Evolutionary conservation across 139 green algal species (phyloP).

Genomic region (Pedinophyceae sp.): DNA sequence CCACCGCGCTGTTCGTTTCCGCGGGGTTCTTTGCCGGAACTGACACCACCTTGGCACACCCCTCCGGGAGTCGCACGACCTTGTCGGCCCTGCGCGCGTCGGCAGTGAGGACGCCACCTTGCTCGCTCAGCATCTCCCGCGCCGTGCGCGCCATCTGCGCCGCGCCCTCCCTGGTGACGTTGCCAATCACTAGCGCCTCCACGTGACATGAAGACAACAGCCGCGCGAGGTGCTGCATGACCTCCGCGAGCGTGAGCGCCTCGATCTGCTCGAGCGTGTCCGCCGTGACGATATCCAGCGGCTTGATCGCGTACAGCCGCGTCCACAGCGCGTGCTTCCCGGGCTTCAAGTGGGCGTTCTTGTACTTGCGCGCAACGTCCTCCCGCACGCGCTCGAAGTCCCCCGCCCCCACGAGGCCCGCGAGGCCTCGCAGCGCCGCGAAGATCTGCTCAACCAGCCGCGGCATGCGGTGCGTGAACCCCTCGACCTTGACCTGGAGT

Average conservation of each 20-base stretch:
- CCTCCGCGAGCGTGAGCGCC: slow-evolving; percentile 1
- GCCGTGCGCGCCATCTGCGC: slow-evolving; percentile 2
- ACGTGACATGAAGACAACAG: slow-evolving; percentile 41
- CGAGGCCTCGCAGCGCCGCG: slow-evolving; percentile 22
- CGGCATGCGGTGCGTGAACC: slow-evolving; percentile 78
- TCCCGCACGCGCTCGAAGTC: slow-evolving; percentile 47
- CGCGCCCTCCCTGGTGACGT: slow-evolving; percentile 40
- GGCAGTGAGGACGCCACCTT: slow-evolving; percentile 10
- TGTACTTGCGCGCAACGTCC: slow-evolving; percentile 47
- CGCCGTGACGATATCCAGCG: slow-evolving; percentile 6
- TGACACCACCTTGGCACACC: too few species aligned
- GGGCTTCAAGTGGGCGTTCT: slow-evolving; percentile 67
- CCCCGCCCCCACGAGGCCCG: slow-evolving; percentile 2
- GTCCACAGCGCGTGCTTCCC: slow-evolving; percentile 57
- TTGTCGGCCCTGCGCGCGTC: background rate
- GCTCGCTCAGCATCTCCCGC: slow-evolving; percentile 1
- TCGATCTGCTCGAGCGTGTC: slow-evolving; percentile 8
- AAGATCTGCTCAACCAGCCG: slow-evolving; percentile 46
- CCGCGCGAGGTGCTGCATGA: slow-evolving; percentile 5
- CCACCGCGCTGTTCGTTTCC: slow-evolving; percentile 65
- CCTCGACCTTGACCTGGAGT: slow-evolving; percentile 63
- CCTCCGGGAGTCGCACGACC: background rate
- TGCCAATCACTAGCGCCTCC: slow-evolving; percentile 64
- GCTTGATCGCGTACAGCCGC: slow-evolving; percentile 40
- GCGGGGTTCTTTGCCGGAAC: slow-evolving; percentile 45